phyloP scores from a whole-genome alignment of 2,329 filamentous ascomycete genomes.

The Graphilbum ipis-grandicollis region DNA sequence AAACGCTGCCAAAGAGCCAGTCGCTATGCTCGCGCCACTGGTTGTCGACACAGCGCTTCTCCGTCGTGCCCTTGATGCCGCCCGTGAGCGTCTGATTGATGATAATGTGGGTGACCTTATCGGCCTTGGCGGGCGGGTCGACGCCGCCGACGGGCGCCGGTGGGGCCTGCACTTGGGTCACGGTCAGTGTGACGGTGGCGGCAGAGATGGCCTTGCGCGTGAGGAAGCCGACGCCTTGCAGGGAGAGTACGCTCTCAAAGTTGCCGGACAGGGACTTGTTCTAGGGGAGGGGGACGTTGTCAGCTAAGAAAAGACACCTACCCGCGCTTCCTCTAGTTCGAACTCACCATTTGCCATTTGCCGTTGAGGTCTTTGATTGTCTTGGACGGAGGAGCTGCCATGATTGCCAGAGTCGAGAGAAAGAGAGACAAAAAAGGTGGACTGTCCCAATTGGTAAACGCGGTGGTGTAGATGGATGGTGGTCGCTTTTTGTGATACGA shows the following conservation, averaged over 20 bases:
- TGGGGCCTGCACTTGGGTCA: slow-evolving; percentile 29
- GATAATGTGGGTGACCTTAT: slow-evolving; percentile 40
- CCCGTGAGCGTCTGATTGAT: slow-evolving; percentile 57
- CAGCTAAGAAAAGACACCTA: background rate
- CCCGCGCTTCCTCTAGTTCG: no score
- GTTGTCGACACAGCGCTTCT: slow-evolving; percentile 36
- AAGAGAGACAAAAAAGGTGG: no score
- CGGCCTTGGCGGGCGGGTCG: slow-evolving; percentile 9
- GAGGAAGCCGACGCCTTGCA: slow-evolving; percentile 58
- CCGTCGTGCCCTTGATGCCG: slow-evolving; percentile 46
- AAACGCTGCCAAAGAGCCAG: slow-evolving; percentile 61
- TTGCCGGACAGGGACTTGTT: slow-evolving; percentile 59
- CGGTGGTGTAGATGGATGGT: no score
- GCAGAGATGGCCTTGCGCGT: slow-evolving; percentile 53
- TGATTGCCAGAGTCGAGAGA: no score
- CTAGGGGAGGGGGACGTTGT: no score
- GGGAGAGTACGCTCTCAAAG: slow-evolving; percentile 48
- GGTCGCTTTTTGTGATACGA: no score
- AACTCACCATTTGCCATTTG: slow-evolving; percentile 49
- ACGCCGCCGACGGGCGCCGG: slow-evolving; percentile 16
- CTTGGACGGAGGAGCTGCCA: slow-evolving; percentile 55
- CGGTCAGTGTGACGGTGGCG: slow-evolving; percentile 51
- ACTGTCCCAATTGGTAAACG: no score
- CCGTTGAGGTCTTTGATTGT: slow-evolving; percentile 52
- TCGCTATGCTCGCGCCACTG: slow-evolving; percentile 48